Evolutionary conservation across 495 filamentous ascomycete species (phyloP).

Genomic region (Daldinia caldariorum): DNA sequence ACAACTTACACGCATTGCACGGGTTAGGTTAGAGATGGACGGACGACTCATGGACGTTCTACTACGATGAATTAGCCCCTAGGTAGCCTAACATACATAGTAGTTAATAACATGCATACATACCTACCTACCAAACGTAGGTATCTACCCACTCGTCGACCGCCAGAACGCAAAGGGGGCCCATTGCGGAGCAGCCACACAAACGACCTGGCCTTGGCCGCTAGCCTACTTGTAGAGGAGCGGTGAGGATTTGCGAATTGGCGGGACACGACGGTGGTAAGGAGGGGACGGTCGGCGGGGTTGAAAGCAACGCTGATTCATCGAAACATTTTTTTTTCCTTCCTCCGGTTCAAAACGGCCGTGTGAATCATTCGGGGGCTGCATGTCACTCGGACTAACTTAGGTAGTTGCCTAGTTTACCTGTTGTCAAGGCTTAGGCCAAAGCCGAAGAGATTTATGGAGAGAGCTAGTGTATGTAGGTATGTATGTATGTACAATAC

Average conservation of each 20-base stretch:
- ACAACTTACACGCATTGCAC: neutral
- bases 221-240: slow-evolving; percentile 24
- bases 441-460: slow-evolving; percentile 10
- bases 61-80: slow-evolving; percentile 1
- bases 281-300: slow-evolving; percentile 20
- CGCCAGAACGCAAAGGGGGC: slow-evolving; percentile 37
- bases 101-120: too few relatives aligned
- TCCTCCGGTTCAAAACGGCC: slow-evolving; percentile 11
- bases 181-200: slow-evolving; percentile 32
- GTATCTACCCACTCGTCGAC: slow-evolving; percentile 27
- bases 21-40: slow-evolving; percentile 3
- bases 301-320: slow-evolving; percentile 32
- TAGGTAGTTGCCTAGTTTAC: too few relatives aligned
- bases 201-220: slow-evolving; percentile 19
- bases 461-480: too few relatives aligned
- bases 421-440: neutral
- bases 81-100: neutral
- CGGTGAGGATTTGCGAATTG: slow-evolving; percentile 40
- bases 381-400: slow-evolving; percentile 26
- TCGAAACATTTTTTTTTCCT: neutral
- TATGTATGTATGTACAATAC: too few relatives aligned
- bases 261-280: slow-evolving; percentile 28
- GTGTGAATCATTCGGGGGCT: slow-evolving; percentile 38
- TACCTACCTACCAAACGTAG: too few relatives aligned
- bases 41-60: neutral